These are phyloP conservation scores for Termitomyces sp. DNA, from an alignment of 768 basidiomycete genomes.

Conservation along the genomic window DNA sequence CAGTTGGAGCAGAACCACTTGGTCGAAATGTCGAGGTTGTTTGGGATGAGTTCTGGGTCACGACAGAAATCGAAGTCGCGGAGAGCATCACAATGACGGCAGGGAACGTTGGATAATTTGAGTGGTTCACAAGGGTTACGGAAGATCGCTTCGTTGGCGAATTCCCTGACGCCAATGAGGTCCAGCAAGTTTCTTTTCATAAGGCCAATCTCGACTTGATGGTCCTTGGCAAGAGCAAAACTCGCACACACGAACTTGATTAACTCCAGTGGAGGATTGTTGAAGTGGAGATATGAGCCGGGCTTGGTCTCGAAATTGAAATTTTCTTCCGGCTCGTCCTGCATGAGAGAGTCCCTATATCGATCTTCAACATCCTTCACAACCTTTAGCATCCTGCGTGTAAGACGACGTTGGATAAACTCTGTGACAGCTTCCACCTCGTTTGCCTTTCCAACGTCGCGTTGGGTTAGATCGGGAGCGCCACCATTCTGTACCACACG, in stretches of 20 bases:
- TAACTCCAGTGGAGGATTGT: slow-evolving; percentile 84
- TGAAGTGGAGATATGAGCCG: slow-evolving; percentile 76
- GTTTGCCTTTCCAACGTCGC: slow-evolving; percentile 61
- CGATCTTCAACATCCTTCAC: slow-evolving; percentile 63
- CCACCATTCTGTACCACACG: slow-evolving; percentile 62
- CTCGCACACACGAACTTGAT: slow-evolving; percentile 85
- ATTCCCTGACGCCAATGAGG: slow-evolving; percentile 82
- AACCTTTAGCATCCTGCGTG: slow-evolving; percentile 70
- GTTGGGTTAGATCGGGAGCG: slow-evolving; percentile 60
- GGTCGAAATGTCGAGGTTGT: slow-evolving; percentile 41
- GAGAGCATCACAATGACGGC: slow-evolving; percentile 78
- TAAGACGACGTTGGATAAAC: slow-evolving; percentile 79
- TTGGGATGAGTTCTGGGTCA: slow-evolving; percentile 78
- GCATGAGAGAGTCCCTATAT: slow-evolving; percentile 55
- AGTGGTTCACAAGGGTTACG: slow-evolving; percentile 90
- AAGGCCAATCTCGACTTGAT: slow-evolving; percentile 81
- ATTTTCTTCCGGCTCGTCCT: slow-evolving; percentile 47
- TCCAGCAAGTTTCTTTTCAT: slow-evolving; percentile 89
- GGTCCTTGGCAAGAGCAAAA: slow-evolving; percentile 76
- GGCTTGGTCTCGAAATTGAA: slow-evolving; percentile 86
- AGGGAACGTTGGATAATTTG: slow-evolving; percentile 82
- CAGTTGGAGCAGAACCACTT: slow-evolving; percentile 75
- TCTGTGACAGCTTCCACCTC: slow-evolving; percentile 68
- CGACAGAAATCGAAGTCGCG: slow-evolving; percentile 96
- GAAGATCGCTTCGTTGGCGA: slow-evolving; percentile 81